Conservation (phyloP, 2,329 filamentous ascomycete species). For the Biscogniauxia sp. region DNA sequence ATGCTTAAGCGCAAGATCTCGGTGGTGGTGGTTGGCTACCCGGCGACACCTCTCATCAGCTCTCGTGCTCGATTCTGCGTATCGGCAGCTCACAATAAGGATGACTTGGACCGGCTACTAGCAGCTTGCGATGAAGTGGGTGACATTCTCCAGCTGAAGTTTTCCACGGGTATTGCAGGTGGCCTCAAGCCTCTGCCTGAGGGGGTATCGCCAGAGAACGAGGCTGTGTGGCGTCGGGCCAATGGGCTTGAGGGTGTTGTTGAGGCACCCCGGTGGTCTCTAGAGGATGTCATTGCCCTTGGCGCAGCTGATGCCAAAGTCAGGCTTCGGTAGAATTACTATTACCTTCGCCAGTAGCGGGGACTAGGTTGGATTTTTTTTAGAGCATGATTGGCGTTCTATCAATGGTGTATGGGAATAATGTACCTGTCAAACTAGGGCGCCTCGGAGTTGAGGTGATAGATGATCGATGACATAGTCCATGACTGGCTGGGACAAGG, state of each 20-base stretch:
- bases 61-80: constrained; percentile 95
- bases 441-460: constrained; percentile 32
- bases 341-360: constrained; percentile 2
- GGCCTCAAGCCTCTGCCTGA: constrained; percentile 75
- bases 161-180: constrained; percentile 92
- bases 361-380: background rate
- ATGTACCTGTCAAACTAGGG: constrained; percentile 25
- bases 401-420: constrained; percentile 29
- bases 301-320: constrained; percentile 75
- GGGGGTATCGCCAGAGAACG: constrained; percentile 67
- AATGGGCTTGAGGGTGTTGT: constrained; percentile 71
- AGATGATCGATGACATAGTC: constrained; percentile 20
- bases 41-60: constrained; percentile 90
- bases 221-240: constrained; percentile 63
- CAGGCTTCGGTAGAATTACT: constrained; percentile 57
- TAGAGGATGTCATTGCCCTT: constrained; percentile 76
- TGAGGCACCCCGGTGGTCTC: constrained; percentile 72
- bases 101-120: constrained; percentile 88
- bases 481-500: constrained; percentile 16
- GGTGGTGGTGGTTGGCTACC: constrained; percentile 95
- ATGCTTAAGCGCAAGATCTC: constrained; percentile 98
- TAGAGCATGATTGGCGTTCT: constrained; percentile 20
- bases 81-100: constrained; percentile 95
- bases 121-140: constrained; percentile 90
- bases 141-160: constrained; percentile 90